Conservation (phyloP, 768 basidiomycete species). For the Infundibulicybe gibba region DNA sequence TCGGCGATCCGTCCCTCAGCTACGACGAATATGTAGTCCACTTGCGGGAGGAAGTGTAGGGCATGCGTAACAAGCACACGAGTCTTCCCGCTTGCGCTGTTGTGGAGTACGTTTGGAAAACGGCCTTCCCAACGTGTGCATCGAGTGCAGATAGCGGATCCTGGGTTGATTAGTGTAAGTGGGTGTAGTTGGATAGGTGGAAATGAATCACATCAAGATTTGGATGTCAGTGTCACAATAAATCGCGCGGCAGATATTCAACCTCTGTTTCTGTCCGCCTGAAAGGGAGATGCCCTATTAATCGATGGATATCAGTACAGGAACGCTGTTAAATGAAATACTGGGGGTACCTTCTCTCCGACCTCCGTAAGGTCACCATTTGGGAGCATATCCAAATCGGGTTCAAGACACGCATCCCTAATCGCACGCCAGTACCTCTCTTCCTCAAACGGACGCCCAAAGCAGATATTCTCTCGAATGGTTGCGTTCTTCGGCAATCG, state of each 20-base stretch:
- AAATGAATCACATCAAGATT: constrained; percentile 56
- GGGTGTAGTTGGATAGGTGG: background rate
- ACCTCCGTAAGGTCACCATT: constrained; percentile 83
- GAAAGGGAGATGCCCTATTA: constrained; percentile 78
- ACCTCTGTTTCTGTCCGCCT: constrained; percentile 75
- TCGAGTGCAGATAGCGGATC: constrained; percentile 91
- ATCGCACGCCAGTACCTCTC: constrained; percentile 81
- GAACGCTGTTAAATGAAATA: background rate
- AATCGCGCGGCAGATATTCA: constrained; percentile 84
- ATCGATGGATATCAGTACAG: constrained; percentile 3
- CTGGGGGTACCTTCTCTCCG: constrained; percentile 52
- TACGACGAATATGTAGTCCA: constrained; percentile 83
- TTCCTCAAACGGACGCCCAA: constrained; percentile 80
- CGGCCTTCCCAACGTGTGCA: constrained; percentile 85
- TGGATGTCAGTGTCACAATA: constrained; percentile 86
- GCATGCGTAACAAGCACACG: constrained; percentile 90
- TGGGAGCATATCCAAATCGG: constrained; percentile 74
- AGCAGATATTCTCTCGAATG: constrained; percentile 85
- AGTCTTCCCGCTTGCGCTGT: constrained; percentile 64
- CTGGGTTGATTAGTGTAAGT: constrained; percentile 19
- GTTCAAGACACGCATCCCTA: constrained; percentile 71
- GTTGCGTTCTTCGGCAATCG: constrained; percentile 59
- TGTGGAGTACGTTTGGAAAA: constrained; percentile 83
- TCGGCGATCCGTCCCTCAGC: constrained; percentile 77
- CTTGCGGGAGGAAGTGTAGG: constrained; percentile 83